Conservation (phyloP, 371 early-diverging fungal species). For the Encephalitozoon romaleae region DNA sequence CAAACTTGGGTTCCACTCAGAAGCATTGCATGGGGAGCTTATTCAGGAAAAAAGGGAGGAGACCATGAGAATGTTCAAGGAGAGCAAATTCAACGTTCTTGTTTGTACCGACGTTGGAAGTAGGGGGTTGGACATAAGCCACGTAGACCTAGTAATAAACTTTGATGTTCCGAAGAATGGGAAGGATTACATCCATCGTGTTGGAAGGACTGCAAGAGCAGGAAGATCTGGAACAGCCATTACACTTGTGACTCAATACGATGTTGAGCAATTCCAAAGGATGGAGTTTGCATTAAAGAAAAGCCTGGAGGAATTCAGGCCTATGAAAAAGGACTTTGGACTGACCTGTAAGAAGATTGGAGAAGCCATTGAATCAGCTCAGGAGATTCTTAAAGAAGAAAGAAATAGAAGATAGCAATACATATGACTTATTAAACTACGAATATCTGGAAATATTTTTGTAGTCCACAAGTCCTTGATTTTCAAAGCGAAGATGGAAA, state of each 20-base stretch:
- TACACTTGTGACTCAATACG: slow-evolving; percentile 87
- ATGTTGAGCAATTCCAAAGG: slow-evolving; percentile 80
- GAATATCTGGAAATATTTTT: not conserved
- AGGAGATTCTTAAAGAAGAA: not conserved
- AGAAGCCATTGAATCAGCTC: not conserved
- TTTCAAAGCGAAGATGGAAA: not conserved
- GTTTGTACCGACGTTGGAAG: slow-evolving; percentile 94
- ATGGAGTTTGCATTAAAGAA: slow-evolving; percentile 89
- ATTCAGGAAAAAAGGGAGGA: slow-evolving; percentile 75
- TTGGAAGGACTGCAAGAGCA: slow-evolving; percentile 88
- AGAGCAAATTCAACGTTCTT: slow-evolving; percentile 67
- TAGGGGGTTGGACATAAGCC: slow-evolving; percentile 89
- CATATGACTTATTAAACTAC: not conserved
- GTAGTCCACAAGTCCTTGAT: too few relatives aligned
- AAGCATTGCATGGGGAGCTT: slow-evolving; percentile 80
- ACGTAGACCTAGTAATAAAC: slow-evolving; percentile 82
- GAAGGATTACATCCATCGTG: slow-evolving; percentile 88
- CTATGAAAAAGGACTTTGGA: not conserved
- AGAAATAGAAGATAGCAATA: not conserved
- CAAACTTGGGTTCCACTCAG: slow-evolving; percentile 72
- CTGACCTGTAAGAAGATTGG: not conserved
- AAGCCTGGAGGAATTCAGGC: slow-evolving; percentile 66
- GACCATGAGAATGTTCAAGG: slow-evolving; percentile 77
- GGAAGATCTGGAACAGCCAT: slow-evolving; percentile 79
- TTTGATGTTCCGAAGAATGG: slow-evolving; percentile 82